Conservation (phyloP, 768 basidiomycete species). For the Boletus sp. region DNA sequence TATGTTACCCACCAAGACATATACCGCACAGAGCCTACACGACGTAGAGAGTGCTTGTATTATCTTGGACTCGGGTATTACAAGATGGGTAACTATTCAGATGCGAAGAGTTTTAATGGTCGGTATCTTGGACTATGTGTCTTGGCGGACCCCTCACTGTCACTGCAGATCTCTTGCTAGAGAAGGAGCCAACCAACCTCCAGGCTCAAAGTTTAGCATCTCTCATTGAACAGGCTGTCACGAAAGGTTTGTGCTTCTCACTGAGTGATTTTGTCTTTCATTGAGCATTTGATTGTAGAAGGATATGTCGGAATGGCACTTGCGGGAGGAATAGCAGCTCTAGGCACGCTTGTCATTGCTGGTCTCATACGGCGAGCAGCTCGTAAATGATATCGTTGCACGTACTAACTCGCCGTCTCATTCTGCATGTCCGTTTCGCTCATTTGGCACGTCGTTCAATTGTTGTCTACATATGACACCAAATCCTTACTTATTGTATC, state of each 20-base stretch:
- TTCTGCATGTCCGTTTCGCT: slow-evolving; percentile 16
- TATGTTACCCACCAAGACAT: slow-evolving; percentile 56
- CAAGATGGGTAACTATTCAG: slow-evolving; percentile 93
- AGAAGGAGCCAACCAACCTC: slow-evolving; percentile 90
- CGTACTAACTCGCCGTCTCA: slow-evolving; percentile 13
- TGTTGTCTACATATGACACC: slow-evolving; percentile 10
- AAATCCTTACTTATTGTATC: slow-evolving; percentile 28
- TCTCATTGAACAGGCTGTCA: slow-evolving; percentile 84
- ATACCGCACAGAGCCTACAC: slow-evolving; percentile 80
- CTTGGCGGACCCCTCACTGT: slow-evolving; percentile 1
- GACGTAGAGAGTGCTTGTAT: slow-evolving; percentile 93
- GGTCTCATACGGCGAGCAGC: slow-evolving; percentile 80
- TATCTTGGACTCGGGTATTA: slow-evolving; percentile 96
- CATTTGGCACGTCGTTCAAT: slow-evolving; percentile 3
- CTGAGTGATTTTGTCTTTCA: neutral
- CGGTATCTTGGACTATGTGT: slow-evolving; percentile 24
- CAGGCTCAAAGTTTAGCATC: slow-evolving; percentile 83
- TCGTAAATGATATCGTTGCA: slow-evolving; percentile 36
- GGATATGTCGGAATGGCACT: slow-evolving; percentile 99
- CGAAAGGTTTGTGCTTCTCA: slow-evolving; percentile 55
- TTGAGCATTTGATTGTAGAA: slow-evolving; percentile 46
- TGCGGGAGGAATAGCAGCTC: slow-evolving; percentile 83
- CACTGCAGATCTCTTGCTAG: slow-evolving; percentile 69
- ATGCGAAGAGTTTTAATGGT: slow-evolving; percentile 94
- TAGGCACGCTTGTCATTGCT: slow-evolving; percentile 73